Base-by-base conservation (phyloP, 2,329 filamentous ascomycete genomes). In the Cladosporium austrohemisphaericum region DNA sequence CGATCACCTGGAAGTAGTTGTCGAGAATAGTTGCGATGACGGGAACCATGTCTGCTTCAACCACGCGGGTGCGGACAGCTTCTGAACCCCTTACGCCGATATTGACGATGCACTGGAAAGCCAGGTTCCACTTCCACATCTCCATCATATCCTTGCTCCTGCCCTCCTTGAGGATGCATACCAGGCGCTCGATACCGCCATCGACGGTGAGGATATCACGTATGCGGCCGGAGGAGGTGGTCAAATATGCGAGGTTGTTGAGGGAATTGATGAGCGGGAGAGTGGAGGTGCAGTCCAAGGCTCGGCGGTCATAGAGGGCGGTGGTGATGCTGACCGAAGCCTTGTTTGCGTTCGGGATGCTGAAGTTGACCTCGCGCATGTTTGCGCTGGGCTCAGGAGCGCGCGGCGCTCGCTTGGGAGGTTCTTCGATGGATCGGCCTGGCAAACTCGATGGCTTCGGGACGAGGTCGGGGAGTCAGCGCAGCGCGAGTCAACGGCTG, bases 111-210 rank as follows among this genome's bases (percentile, higher is more conserved):
- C 93, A 98, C 71, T 97, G 93, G 69, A 98, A 98, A 46, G 93
- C 93, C 55, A 98, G 79, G 65, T 96, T 98, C 93, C 93, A 98
- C 72, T 97, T 97, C 93, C 93, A 98, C 88, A 95, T 95, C 69
- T 96, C 92, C 92, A 97, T 96, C 84, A 96, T 86, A 68, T 98
- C 92, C 71, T 91, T 94, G 73, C 88, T 96, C 66, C 93, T 81
- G 55, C 93, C 93, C 71, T 95, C 89, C 72, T 98, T 98, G 69
- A 98, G 81, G 65, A 98, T 96, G 79, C 90, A 96, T 67, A 98
- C 88, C 60, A 98, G 76, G 57, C 92, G 78, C 75, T 98, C 93
- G 69, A 98, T 93, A 55, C 93, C 93, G 71, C 93, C 93, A 86
- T 98, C 93, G 73, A 98, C 89, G 50, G 92, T 97, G 57, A 98